Conservation (phyloP, 306 rosid species). For the Begonia loranthoides region DNA sequence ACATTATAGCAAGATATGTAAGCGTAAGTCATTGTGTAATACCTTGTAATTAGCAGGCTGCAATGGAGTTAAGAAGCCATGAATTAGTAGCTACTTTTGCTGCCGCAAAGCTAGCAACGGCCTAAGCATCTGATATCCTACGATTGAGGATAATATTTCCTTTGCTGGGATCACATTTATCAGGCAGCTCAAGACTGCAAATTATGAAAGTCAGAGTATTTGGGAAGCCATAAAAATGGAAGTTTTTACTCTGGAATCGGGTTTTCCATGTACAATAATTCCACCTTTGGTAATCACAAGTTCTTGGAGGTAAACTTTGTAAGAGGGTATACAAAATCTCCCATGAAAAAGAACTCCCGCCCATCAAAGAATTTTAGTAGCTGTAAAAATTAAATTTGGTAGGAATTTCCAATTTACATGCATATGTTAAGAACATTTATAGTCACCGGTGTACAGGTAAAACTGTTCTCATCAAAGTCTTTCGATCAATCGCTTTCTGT, state of each 20-base stretch:
- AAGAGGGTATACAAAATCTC: slow-evolving; percentile 47
- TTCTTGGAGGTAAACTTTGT: slow-evolving; percentile 69
- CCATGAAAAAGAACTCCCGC: slow-evolving; percentile 59
- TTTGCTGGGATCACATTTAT: slow-evolving; percentile 23
- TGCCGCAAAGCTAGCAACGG: slow-evolving; percentile 49
- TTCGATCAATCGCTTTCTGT: not conserved
- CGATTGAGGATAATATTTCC: slow-evolving; percentile 18
- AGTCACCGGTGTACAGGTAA: not conserved
- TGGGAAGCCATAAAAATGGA: slow-evolving; percentile 10
- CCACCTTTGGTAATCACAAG: slow-evolving; percentile 87
- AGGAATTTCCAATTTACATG: not conserved
- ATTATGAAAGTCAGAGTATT: slow-evolving; percentile 41
- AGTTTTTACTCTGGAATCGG: slow-evolving; percentile 20
- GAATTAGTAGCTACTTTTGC: slow-evolving; percentile 56
- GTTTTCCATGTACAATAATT: slow-evolving; percentile 62
- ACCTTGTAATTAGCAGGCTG: slow-evolving; percentile 58
- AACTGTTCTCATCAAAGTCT: no score
- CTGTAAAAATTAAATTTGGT: slow-evolving; percentile 28
- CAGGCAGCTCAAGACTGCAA: slow-evolving; percentile 65
- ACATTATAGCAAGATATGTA: no score
- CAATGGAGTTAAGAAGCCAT: slow-evolving; percentile 80
- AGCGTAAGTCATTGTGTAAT: slow-evolving; percentile 18
- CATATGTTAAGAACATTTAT: not conserved
- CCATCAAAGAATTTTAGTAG: slow-evolving; percentile 66
- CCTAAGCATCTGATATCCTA: slow-evolving; percentile 42